Percentiles rank a stretch among this genome's conserved stretches.
Conservation (phyloP, 1,139 yeast species). For the Suhomyces kunorum region DNA sequence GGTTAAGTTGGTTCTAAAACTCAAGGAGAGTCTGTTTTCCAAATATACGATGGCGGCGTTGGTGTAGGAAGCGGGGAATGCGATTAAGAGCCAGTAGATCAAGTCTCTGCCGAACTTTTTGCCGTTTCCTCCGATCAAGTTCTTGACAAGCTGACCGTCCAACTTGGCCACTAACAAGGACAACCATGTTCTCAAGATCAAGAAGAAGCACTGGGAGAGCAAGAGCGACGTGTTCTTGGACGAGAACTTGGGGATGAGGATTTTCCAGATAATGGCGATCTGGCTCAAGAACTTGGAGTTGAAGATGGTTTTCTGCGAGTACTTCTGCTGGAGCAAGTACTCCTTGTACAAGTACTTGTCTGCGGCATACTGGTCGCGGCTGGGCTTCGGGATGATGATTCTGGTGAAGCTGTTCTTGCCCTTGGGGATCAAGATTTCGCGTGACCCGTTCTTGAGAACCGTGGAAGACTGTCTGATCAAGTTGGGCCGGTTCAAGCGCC, state of each 20-base stretch:
- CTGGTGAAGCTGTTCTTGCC: slow-evolving; percentile 43
- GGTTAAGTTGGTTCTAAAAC: slow-evolving; percentile 80
- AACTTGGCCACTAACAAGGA: slow-evolving; percentile 82
- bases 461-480: slow-evolving; percentile 48
- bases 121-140: slow-evolving; percentile 82
- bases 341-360: slow-evolving; percentile 65
- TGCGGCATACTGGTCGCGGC: slow-evolving; percentile 63
- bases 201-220: slow-evolving; percentile 70
- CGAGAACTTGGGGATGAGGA: slow-evolving; percentile 72
- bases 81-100: slow-evolving; percentile 83
- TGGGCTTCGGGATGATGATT: slow-evolving; percentile 60
- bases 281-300: slow-evolving; percentile 74
- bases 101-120: slow-evolving; percentile 74
- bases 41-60: slow-evolving; percentile 86
- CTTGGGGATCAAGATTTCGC: slow-evolving; percentile 57
- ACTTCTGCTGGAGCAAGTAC: slow-evolving; percentile 43
- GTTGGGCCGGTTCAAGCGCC: slow-evolving; percentile 36
- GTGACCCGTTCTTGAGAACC: slow-evolving; percentile 52
- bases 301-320: slow-evolving; percentile 40
- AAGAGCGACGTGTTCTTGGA: slow-evolving; percentile 70
- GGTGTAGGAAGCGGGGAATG: slow-evolving; percentile 91
- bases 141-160: slow-evolving; percentile 91
- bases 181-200: slow-evolving; percentile 83
- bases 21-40: slow-evolving; percentile 74
- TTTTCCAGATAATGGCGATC: slow-evolving; percentile 74